Evolutionary conservation across 2,329 filamentous ascomycete species (phyloP), one percentile per base, ranked within the genome.

Genomic region (Thielaviopsis euricoi): DNA sequence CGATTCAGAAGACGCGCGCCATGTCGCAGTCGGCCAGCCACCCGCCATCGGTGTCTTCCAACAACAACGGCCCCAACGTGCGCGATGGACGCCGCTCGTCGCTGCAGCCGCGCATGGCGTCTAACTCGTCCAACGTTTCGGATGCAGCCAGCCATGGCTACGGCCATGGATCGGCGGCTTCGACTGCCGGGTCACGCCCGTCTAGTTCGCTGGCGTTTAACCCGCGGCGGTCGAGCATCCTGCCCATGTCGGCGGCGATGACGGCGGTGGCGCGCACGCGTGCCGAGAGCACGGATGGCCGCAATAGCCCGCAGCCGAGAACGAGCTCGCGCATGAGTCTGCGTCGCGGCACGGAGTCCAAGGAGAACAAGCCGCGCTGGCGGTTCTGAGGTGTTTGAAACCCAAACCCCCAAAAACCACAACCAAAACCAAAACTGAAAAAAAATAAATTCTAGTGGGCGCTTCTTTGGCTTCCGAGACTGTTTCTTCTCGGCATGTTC

Each of bases 161-260:
- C 9, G 19, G 25, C 33, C 3, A 26, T 15, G 25, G 29, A 6
- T 5, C 25, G 25, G 21, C 21, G 2, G 19, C 61, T 23, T 67
- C 63, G 64, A n/a, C 17, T 12, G 17, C 68, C 66, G 48, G 48
- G 21, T 58, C 59, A n/a, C 74, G 81, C 29, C 75, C 81, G 12
- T 76, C 75, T 50, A 83, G 78, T 65, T 83, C 81, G 2, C 64
- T 83, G 51, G 76, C 78, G 6, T 68, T 70, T 2, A 61, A 61
- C 53, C 50, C 69, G 58, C 70, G 79, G 60, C 75, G 80, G 29
- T 71, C 68, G 4, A 82, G 79, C 63, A 64, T 83, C 59, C 68
- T 83, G 22, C 79, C 80, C 19, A 71, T 76, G 58, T 71, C 75
- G 25, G 63, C 65, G 3, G 68, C 63, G 49, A n/a, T n/a, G n/a